phyloP scores from a whole-genome alignment of 257 asterid genomes.

The Ilex asprella region DNA sequence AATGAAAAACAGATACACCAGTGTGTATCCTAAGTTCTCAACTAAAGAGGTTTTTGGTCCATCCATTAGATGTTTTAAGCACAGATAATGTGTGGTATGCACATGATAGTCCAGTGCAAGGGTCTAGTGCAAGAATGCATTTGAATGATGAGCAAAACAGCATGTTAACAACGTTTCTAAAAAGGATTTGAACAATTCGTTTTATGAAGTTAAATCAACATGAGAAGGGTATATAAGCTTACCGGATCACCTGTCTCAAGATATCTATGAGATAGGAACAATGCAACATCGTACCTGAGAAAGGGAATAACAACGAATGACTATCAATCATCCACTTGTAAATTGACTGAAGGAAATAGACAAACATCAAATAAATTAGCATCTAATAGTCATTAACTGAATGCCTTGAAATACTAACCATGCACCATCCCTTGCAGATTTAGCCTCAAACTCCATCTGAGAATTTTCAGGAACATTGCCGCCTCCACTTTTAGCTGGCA shows the following conservation, averaged over 20 bases:
- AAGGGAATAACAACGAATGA: constrained; percentile 3
- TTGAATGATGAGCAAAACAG: too few relatives aligned
- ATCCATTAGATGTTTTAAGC: too few relatives aligned
- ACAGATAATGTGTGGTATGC: too few relatives aligned
- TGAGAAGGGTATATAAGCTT: constrained; percentile 25
- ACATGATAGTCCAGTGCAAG: too few relatives aligned
- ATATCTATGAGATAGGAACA: constrained; percentile 62
- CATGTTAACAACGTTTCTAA: too few relatives aligned
- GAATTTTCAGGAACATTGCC: constrained; percentile 48
- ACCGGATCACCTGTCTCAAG: constrained; percentile 78
- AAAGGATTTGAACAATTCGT: constrained; percentile 5
- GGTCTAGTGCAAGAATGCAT: too few relatives aligned
- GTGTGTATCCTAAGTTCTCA: too few relatives aligned
- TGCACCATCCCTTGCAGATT: constrained; percentile 97
- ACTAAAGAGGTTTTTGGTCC: too few relatives aligned
- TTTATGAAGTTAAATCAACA: neutral
- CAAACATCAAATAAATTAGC: constrained; percentile 4
- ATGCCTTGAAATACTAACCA: constrained; percentile 46
- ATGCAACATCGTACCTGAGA: constrained; percentile 77
- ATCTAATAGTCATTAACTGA: neutral
- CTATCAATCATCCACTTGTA: neutral
- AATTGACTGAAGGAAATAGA: neutral
- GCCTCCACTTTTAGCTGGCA: constrained; percentile 45
- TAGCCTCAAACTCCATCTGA: constrained; percentile 90
- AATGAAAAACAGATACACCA: too few relatives aligned